Conservation (phyloP, 78 protist genomes). For the Anaeramoeba ignava region DNA sequence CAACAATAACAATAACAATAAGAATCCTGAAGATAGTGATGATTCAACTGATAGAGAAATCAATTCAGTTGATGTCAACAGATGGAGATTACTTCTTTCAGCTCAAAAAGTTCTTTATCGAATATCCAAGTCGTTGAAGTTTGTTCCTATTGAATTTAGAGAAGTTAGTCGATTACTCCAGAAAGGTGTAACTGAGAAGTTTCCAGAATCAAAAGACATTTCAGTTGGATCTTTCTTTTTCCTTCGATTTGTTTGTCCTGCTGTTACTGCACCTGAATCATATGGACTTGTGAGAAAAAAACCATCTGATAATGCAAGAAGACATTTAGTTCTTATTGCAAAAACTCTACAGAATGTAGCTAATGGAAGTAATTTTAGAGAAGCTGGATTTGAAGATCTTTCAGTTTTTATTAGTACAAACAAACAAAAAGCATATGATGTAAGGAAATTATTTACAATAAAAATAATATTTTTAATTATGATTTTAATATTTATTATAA, state of each 20-base stretch:
- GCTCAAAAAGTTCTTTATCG: neutral
- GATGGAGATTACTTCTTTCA: neutral
- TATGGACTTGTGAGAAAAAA: neutral
- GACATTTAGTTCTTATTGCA: neutral
- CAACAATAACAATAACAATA: too few relatives aligned
- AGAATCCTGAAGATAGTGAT: too few relatives aligned
- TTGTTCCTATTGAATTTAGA: neutral
- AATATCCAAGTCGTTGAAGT: neutral
- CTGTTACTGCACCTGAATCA: neutral
- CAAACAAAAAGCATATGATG: neutral
- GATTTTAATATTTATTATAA: too few relatives aligned
- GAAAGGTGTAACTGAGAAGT: neutral
- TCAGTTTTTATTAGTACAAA: neutral
- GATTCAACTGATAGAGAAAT: neutral
- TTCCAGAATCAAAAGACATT: neutral
- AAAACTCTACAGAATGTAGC: neutral
- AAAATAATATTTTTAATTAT: too few relatives aligned
- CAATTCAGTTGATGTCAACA: neutral
- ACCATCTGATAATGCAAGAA: neutral
- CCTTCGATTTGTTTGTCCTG: neutral
- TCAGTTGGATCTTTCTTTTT: neutral
- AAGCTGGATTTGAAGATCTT: neutral
- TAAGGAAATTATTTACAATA: too few relatives aligned
- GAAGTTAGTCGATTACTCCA: neutral
- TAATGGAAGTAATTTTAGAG: neutral